A percentile compares a stretch with the other conserved stretches of the same genome.
Evolutionary conservation across 176 grass and related monocot genomes (phyloP).

Genomic region (Microstegium vimineum): DNA sequence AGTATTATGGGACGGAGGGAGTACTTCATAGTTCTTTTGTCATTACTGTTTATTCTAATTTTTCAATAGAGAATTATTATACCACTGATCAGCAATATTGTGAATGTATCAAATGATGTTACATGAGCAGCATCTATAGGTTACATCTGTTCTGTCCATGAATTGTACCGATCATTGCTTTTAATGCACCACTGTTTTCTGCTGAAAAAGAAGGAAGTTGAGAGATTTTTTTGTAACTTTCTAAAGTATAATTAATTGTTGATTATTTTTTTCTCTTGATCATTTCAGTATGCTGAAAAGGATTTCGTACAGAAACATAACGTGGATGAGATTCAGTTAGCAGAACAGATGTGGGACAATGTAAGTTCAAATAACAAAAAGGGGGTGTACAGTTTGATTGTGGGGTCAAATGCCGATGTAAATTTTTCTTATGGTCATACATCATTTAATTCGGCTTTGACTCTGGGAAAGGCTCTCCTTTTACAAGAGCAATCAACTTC

Average conservation of each 20-base stretch:
- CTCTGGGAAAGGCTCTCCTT: conserved; percentile 74
- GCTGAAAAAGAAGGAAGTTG: neutral
- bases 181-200: neutral
- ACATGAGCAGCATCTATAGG: neutral
- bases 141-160: neutral
- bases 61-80: neutral
- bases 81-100: neutral
- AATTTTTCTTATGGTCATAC: conserved; percentile 55
- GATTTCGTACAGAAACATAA: conserved; percentile 55
- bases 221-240: neutral
- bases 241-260: neutral
- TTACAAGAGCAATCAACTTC: conserved; percentile 64
- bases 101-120: neutral
- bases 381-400: conserved; percentile 72
- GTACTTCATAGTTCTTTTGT: neutral
- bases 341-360: conserved; percentile 83
- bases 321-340: conserved; percentile 50
- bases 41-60: neutral
- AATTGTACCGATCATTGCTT: neutral
- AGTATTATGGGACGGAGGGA: neutral
- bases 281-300: conserved; percentile 92
- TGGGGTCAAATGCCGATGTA: conserved; percentile 65
- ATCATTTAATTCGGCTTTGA: conserved; percentile 48
- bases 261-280: conserved; percentile 12
- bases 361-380: conserved; percentile 79